These are phyloP conservation scores for Patellaria atrata DNA, from an alignment of 495 filamentous ascomycete genomes.

Conservation along the genomic window DNA sequence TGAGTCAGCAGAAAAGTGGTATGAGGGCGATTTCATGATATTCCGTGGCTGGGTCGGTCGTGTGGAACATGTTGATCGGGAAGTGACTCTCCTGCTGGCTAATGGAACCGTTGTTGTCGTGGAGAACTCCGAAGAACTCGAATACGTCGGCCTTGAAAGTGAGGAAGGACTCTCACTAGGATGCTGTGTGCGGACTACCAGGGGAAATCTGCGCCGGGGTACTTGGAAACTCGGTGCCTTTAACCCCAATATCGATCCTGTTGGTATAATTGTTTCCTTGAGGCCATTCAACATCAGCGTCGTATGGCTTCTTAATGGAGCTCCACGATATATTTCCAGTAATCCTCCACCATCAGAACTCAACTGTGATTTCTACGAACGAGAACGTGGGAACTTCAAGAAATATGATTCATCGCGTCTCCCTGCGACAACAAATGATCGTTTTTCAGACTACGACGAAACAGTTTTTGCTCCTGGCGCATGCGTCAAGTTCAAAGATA, in stretches of 20 bases:
- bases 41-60: constrained; percentile 29
- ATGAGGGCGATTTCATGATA: constrained; percentile 22
- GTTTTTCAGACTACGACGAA: constrained; percentile 16
- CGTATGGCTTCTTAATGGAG: constrained; percentile 30
- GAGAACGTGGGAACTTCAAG: constrained; percentile 17
- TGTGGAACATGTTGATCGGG: constrained; percentile 18
- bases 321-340: constrained; percentile 27
- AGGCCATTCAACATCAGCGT: constrained; percentile 30
- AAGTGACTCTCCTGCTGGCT: constrained; percentile 21
- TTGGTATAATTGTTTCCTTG: constrained; percentile 37
- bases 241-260: constrained; percentile 28
- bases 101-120: constrained; percentile 27
- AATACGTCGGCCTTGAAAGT: constrained; percentile 11
- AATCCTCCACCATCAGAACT: constrained; percentile 8
- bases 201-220: constrained; percentile 35
- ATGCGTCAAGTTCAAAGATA: constrained; percentile 39
- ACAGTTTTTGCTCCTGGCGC: constrained; percentile 28
- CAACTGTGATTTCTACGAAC: constrained; percentile 3
- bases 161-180: constrained; percentile 27
- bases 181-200: constrained; percentile 34
- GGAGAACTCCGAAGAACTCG: constrained; percentile 22
- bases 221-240: constrained; percentile 37
- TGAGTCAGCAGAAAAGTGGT: constrained; percentile 17
- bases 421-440: constrained; percentile 10
- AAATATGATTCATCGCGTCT: constrained; percentile 22